phyloP scores from a whole-genome alignment of 768 basidiomycete genomes.

The Calvatia gigantea region DNA sequence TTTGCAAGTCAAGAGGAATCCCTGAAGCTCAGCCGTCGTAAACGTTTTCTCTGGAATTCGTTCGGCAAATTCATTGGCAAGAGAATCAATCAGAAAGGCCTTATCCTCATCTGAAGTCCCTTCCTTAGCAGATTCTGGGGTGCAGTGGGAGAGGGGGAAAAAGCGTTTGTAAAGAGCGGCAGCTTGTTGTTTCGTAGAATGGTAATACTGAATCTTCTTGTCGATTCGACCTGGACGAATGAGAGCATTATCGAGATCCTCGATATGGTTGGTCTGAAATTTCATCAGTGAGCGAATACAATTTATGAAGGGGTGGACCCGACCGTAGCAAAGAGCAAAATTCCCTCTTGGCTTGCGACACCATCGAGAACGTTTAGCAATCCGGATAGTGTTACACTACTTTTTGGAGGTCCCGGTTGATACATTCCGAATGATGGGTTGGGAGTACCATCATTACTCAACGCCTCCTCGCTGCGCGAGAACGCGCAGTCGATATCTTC shows the following conservation, averaged over 20 bases:
- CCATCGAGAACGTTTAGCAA: conserved; percentile 57
- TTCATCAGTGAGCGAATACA: neutral
- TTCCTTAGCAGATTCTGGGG: conserved; percentile 9
- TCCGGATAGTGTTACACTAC: conserved; percentile 47
- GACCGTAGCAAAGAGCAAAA: conserved; percentile 58
- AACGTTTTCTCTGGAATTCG: conserved; percentile 43
- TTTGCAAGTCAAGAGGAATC: conserved; percentile 46
- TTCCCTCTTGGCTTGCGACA: conserved; percentile 56
- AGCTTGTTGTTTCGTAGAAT: conserved; percentile 43
- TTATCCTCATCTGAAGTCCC: conserved; percentile 6
- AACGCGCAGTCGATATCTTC: conserved; percentile 63
- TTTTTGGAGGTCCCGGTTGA: conserved; percentile 15
- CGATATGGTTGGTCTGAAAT: conserved; percentile 50
- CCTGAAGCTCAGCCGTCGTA: conserved; percentile 58
- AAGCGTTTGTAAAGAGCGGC: conserved; percentile 45
- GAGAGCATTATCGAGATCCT: conserved; percentile 51
- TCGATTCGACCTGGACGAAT: conserved; percentile 56
- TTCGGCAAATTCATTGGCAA: conserved; percentile 38
- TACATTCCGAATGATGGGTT: conserved; percentile 10
- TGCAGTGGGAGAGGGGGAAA: conserved; percentile 33
- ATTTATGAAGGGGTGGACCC: conserved; percentile 11
- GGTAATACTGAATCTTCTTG: conserved; percentile 44
- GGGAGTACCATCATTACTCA: neutral
- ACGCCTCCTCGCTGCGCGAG: conserved; percentile 33
- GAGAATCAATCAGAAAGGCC: conserved; percentile 20